phyloP scores from a whole-genome alignment of 805 yeast genomes.

The Suhomyces vadensis region DNA sequence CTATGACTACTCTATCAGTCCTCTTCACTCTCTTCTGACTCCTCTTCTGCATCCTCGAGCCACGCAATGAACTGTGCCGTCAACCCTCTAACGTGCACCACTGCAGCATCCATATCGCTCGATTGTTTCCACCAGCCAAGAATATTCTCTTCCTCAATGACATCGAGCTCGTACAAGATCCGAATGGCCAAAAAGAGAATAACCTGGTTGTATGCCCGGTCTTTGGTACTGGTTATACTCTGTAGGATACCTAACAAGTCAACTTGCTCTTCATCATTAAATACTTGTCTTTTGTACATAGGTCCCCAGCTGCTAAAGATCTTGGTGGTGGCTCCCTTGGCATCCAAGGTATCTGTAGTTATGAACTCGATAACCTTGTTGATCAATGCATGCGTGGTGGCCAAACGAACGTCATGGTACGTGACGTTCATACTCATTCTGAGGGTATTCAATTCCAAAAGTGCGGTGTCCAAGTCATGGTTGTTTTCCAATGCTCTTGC shows the following conservation, averaged over 20 bases:
- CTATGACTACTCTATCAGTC: background rate
- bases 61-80: conserved; percentile 81
- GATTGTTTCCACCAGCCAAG: conserved; percentile 74
- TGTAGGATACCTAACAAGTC: conserved; percentile 63
- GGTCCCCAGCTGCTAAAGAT: conserved; percentile 80
- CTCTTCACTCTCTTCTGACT: conserved; percentile 31
- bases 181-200: conserved; percentile 54
- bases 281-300: conserved; percentile 82
- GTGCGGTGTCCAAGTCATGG: conserved; percentile 91
- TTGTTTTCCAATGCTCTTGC: conserved; percentile 89
- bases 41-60: conserved; percentile 79
- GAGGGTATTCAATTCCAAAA: conserved; percentile 87
- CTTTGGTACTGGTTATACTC: conserved; percentile 35
- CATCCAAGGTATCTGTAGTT: conserved; percentile 71
- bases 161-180: conserved; percentile 76
- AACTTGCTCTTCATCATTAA: conserved; percentile 73
- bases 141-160: conserved; percentile 79
- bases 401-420: conserved; percentile 86
- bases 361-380: conserved; percentile 71
- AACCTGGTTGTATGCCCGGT: conserved; percentile 47
- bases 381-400: conserved; percentile 73
- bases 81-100: conserved; percentile 49
- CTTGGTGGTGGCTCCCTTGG: conserved; percentile 73
- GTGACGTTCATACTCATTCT: conserved; percentile 97
- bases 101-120: conserved; percentile 34